Conservation (phyloP, 805 yeast genomes). For the Hanseniaspora taiwanica region DNA sequence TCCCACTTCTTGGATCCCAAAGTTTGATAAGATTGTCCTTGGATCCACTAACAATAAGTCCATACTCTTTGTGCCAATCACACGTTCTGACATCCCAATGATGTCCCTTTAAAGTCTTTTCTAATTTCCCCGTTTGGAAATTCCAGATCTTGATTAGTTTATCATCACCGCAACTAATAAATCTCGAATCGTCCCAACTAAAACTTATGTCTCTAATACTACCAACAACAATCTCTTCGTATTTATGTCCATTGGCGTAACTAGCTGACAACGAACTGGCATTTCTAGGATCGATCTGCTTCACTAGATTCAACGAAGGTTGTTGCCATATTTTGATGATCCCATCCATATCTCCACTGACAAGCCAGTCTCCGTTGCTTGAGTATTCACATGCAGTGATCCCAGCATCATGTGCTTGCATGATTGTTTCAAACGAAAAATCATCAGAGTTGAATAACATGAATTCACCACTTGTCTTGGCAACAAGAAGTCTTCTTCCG, state of each 20-base stretch:
- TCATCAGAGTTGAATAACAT: conserved; percentile 95
- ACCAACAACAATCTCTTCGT: conserved; percentile 51
- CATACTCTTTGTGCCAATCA: conserved; percentile 91
- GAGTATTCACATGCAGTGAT: conserved; percentile 69
- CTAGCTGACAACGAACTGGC: background rate
- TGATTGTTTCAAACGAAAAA: conserved; percentile 89
- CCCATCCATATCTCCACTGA: conserved; percentile 91
- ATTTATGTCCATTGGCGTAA: too few species aligned
- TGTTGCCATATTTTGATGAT: conserved; percentile 86
- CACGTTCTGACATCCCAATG: conserved; percentile 98
- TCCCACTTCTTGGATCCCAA: conserved; percentile 88
- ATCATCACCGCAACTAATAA: conserved; percentile 92
- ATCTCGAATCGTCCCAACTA: conserved; percentile 80
- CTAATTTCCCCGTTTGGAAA: conserved; percentile 78
- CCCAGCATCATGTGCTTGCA: conserved; percentile 96
- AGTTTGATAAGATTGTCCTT: conserved; percentile 86
- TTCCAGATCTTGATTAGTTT: conserved; percentile 86
- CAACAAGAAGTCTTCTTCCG: conserved; percentile 79
- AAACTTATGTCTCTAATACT: conserved; percentile 79
- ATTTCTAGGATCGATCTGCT: conserved; percentile 38
- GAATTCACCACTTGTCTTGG: conserved; percentile 88
- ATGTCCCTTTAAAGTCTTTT: conserved; percentile 71
- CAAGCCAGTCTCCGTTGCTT: conserved; percentile 86
- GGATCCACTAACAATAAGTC: conserved; percentile 82
- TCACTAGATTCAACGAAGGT: conserved; percentile 93